phyloP scores from a whole-genome alignment of 2,329 filamentous ascomycete species.

The Pyrenochaeta sp. region DNA sequence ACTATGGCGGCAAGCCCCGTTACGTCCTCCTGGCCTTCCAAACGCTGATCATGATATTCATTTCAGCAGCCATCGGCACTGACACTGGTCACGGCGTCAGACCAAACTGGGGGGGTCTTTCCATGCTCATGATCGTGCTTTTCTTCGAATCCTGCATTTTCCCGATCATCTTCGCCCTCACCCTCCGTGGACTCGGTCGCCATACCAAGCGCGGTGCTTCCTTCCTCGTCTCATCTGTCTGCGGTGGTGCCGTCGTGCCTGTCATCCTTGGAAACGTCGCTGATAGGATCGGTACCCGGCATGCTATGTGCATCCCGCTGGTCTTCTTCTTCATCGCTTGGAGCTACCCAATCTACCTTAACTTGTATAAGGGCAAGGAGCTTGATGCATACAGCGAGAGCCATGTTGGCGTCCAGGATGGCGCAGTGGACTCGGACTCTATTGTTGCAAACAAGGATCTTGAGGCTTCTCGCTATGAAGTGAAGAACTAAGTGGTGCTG shows the following conservation, averaged over 20 bases:
- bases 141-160: slow-evolving; percentile 52
- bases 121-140: slow-evolving; percentile 49
- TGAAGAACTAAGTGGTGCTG: slow-evolving; percentile 7
- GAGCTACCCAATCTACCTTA: slow-evolving; percentile 49
- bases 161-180: slow-evolving; percentile 50
- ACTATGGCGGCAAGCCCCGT: slow-evolving; percentile 45
- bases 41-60: slow-evolving; percentile 49
- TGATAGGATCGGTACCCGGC: slow-evolving; percentile 41
- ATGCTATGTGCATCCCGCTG: slow-evolving; percentile 48
- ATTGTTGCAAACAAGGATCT: slow-evolving; percentile 35
- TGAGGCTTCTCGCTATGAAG: slow-evolving; percentile 31
- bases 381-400: slow-evolving; percentile 47
- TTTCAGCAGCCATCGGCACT: slow-evolving; percentile 42
- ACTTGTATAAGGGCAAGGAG: slow-evolving; percentile 44
- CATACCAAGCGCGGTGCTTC: slow-evolving; percentile 53
- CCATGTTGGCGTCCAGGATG: slow-evolving; percentile 38
- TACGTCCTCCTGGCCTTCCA: slow-evolving; percentile 49
- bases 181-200: slow-evolving; percentile 47
- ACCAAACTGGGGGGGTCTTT: slow-evolving; percentile 48
- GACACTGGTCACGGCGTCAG: slow-evolving; percentile 37
- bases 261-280: slow-evolving; percentile 49
- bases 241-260: slow-evolving; percentile 47
- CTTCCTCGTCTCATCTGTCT: slow-evolving; percentile 48
- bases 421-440: slow-evolving; percentile 35
- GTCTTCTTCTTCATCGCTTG: slow-evolving; percentile 48